Base-by-base conservation (phyloP, 805 yeast species). In the Metschnikowia matae region DNA sequence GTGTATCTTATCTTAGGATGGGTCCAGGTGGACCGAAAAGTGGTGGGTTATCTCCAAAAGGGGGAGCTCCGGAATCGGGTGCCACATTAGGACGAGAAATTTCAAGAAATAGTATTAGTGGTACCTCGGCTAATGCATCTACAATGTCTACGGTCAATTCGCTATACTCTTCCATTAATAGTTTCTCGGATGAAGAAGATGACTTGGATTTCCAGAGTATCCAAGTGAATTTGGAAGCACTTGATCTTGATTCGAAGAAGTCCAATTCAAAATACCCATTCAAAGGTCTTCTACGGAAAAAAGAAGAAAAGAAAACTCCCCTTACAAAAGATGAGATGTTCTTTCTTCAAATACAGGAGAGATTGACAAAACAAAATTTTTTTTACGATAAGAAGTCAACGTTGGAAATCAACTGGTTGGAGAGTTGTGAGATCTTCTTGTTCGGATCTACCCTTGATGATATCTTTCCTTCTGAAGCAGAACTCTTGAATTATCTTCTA, bases 361-460 rank as follows among this genome's bases (percentile, higher is more conserved):
- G 48, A 20, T 38, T 56, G 29, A 42, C 15, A 10, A 34, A 40
- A 4, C 29, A 50, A 4, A 47, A 42, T 45, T 56, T 48, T 23
- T n/a, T 14, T 6, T 50, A 45, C 31, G 53, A 47, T 11, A 51
- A 54, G 23, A 46, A 46, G 21, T n/a, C 41, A 14, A 43, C 47
- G 4, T 45, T 54, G 29, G 34, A 50, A 14, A 49, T 61, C 5
- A 43, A 56, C 15, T 62, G 59, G 58, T 48, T 33, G 6, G 51
- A 50, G n/a, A 57, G 58, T 3, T 56, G 59, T n/a, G 64, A 62
- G 40, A 50, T 52, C 1, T 52, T 58, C 49, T 48, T 61, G 10
- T 62, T 62, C 38, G 66, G 66, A 4, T 57, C 56, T 34, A 32
- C 52, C 11, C 42, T 62, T 2, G 49, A 50, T 8, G 43, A 40